These are phyloP conservation scores for Candida pseudoglaebosa DNA, from an alignment of 805 yeast species.

Conservation along the genomic window DNA sequence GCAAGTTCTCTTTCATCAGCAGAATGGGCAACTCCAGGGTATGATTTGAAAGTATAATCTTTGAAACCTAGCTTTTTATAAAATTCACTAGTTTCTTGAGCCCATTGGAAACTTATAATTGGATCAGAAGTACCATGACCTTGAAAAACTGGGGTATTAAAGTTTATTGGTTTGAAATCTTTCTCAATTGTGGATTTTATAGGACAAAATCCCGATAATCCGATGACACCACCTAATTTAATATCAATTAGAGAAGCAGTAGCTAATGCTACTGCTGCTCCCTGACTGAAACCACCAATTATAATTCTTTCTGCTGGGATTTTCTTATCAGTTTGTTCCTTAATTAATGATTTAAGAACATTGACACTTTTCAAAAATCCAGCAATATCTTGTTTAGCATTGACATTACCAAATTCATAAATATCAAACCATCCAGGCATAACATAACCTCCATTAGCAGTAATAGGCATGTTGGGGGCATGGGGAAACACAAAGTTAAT, in stretches of 20 bases:
- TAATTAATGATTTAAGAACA: slow-evolving; percentile 41
- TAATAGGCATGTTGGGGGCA: slow-evolving; percentile 73
- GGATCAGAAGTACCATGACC: slow-evolving; percentile 86
- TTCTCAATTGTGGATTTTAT: slow-evolving; percentile 12
- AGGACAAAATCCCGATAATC: slow-evolving; percentile 72
- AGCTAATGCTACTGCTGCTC: slow-evolving; percentile 76
- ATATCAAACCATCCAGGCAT: slow-evolving; percentile 93
- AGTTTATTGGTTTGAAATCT: slow-evolving; percentile 36
- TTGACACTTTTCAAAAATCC: slow-evolving; percentile 54
- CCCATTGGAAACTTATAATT: slow-evolving; percentile 45
- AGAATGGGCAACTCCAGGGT: slow-evolving; percentile 65
- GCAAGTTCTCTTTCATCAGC: slow-evolving; percentile 62
- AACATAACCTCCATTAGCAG: slow-evolving; percentile 58
- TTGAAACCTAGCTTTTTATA: slow-evolving; percentile 46
- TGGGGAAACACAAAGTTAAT: slow-evolving; percentile 81
- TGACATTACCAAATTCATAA: slow-evolving; percentile 46
- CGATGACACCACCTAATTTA: slow-evolving; percentile 75
- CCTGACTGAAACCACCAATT: slow-evolving; percentile 96
- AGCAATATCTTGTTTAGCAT: slow-evolving; percentile 44
- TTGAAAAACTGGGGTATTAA: slow-evolving; percentile 72
- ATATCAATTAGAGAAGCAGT: slow-evolving; percentile 48
- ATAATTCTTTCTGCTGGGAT: slow-evolving; percentile 64
- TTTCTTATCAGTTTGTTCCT: slow-evolving; percentile 51
- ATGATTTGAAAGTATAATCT: slow-evolving; percentile 44
- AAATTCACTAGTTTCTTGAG: slow-evolving; percentile 39